A percentile compares a stretch with the other conserved stretches of the same genome.
Conservation (phyloP, 805 yeast genomes). For the Cyberlindnera euphorbiiphila region DNA sequence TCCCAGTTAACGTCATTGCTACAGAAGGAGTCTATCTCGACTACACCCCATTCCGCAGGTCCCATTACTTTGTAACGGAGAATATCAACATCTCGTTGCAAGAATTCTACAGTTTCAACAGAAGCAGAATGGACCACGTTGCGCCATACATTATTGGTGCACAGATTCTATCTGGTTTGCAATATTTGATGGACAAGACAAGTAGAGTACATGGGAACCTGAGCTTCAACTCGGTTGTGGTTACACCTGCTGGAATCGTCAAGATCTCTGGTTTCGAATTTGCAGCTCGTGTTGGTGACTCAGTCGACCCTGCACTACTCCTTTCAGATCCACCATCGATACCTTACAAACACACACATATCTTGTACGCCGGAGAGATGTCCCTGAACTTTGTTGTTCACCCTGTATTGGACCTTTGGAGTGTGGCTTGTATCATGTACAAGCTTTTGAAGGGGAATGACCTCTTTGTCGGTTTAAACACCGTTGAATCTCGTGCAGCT, state of each 20-base stretch:
- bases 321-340: neutral
- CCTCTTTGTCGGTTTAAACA: conserved; percentile 1
- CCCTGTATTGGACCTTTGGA: conserved; percentile 12
- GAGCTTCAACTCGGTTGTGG: conserved; percentile 6
- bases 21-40: conserved; percentile 2
- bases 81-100: conserved; percentile 6
- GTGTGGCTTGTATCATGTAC: conserved; percentile 13
- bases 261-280: conserved; percentile 14
- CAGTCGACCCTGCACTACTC: neutral
- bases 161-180: conserved; percentile 11
- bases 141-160: conserved; percentile 6
- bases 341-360: conserved; percentile 7
- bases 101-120: conserved; percentile 2
- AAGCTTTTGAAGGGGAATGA: conserved; percentile 4
- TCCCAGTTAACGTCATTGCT: neutral
- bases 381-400: neutral
- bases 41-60: conserved; percentile 5
- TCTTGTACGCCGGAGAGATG: conserved; percentile 4
- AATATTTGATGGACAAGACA: neutral
- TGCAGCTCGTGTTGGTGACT: neutral
- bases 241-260: conserved; percentile 8
- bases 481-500: neutral
- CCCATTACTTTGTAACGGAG: conserved; percentile 6
- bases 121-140: neutral
- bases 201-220: conserved; percentile 17